Evolutionary conservation across 1,284 basidiomycete species (phyloP), one percentile per base, ranked within the genome.

Genomic region (Tranzscheliella williamsii): DNA sequence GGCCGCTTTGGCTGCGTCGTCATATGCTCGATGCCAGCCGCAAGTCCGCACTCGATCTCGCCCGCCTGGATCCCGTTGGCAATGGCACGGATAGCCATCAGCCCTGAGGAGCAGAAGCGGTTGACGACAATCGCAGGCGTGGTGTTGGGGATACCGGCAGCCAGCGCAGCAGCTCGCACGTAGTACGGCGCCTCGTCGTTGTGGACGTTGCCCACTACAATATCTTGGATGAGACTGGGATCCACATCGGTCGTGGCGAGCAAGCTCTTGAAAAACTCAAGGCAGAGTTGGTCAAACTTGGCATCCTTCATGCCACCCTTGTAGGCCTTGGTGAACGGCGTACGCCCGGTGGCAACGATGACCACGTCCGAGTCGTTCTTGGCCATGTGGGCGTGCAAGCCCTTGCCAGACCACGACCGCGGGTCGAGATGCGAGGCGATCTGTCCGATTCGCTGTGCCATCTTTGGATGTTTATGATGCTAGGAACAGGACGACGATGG

Each of bases 21-120:
- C 90, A 93, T 91, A 79, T 84, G 86, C 78, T 94, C 90, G 16
- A 88, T 83, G 9, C 91, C 91, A 26, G 90, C 79, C 2, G 90
- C 90, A 7, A 93, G 82, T 3, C 90, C 91, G 57, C 91, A 82
- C 44, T 91, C 85, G 52, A 91, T 91, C 74, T 93, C 88, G 22
- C 89, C 88, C 9, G 83, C 82, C 22, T 85, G 83, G 52, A 93
- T 87, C 73, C 89, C 85, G 78, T 91, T 92, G 20, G 88, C 84
- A 52, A 93, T 86, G 29, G 83, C 83, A 41, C 88, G 84, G 54
- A 92, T 85, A 5, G 90, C 86, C 86, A 91, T 91, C 33, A 92
- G 82, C 23, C 90, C 90, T 1, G 88, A 90, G 1, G 88, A 87
- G 43, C 73, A 78, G 55, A 65, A 66, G 12, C 67, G 36, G 39